These are phyloP conservation scores for Tylopilus sp. DNA, from an alignment of 1,284 basidiomycete genomes.

Conservation along the genomic window DNA sequence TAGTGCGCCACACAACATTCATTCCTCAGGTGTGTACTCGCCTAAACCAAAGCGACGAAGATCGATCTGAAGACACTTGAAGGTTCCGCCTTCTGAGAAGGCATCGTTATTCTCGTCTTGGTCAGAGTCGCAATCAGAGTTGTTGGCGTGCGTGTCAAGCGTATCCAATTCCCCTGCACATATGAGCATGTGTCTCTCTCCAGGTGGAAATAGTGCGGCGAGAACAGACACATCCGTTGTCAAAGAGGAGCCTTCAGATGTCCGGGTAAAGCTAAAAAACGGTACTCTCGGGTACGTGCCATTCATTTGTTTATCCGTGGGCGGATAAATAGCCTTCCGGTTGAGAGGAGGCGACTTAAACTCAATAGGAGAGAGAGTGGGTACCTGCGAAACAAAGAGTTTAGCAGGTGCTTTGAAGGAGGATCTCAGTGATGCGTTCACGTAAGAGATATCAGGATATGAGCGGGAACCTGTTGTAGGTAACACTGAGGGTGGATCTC, in stretches of 20 bases:
- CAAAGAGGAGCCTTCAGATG: constrained; percentile 69
- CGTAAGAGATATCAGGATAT: constrained; percentile 41
- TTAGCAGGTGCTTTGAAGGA: constrained; percentile 39
- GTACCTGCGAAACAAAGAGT: constrained; percentile 31
- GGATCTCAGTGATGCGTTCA: constrained; percentile 23
- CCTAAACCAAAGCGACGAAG: constrained; percentile 67
- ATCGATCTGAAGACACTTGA: constrained; percentile 71
- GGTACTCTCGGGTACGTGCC: constrained; percentile 41
- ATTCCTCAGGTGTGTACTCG: constrained; percentile 31
- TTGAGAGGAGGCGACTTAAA: constrained; percentile 6
- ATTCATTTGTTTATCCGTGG: constrained; percentile 14
- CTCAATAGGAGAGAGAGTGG: constrained; percentile 26
- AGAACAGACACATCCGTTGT: constrained; percentile 64
- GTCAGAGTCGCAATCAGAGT: constrained; percentile 34
- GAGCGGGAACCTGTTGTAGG: constrained; percentile 42
- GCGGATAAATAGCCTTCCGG: constrained; percentile 10
- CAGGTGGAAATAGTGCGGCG: constrained; percentile 61
- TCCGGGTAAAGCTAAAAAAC: constrained; percentile 76
- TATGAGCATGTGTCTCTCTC: constrained; percentile 71
- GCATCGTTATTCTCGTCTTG: constrained; percentile 36
- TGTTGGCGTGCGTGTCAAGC: constrained; percentile 43
- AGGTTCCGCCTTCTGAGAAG: constrained; percentile 35
- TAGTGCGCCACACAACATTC: background rate
- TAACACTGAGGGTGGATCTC: constrained; percentile 36
- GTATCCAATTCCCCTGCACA: constrained; percentile 65